Evolutionary conservation across 2,329 filamentous ascomycete species (phyloP).

Genomic region (Paracamarosporium sp.): DNA sequence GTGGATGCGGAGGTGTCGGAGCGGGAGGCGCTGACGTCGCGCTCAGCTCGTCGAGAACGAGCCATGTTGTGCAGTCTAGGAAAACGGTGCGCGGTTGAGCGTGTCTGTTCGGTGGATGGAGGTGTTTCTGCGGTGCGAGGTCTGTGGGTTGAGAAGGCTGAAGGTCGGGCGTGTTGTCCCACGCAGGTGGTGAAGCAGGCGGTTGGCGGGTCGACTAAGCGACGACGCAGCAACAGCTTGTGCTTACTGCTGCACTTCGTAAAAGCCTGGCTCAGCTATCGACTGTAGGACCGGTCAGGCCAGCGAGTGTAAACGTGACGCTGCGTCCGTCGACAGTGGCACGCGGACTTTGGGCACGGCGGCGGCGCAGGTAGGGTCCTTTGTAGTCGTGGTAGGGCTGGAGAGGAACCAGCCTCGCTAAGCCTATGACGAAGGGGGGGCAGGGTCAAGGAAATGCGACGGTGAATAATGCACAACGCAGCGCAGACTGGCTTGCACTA

Average conservation of each 20-base stretch:
- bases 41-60: conserved; percentile 39
- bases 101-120: conserved; percentile 9
- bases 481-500: not conserved
- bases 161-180: not conserved
- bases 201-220: conserved; percentile 22
- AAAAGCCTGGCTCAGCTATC: too few species aligned
- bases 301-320: not conserved
- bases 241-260: not conserved
- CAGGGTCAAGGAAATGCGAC: not conserved
- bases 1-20: conserved; percentile 70
- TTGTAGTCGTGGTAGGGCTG: not conserved
- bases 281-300: too few species aligned
- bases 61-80: conserved; percentile 29
- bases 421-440: not conserved
- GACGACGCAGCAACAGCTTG: conserved; percentile 11
- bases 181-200: conserved; percentile 11
- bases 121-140: not conserved
- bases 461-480: not conserved
- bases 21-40: conserved; percentile 42
- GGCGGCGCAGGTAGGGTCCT: too few species aligned
- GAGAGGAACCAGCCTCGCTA: conserved; percentile 3
- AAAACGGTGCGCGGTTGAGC: not conserved
- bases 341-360: conserved; percentile 1
- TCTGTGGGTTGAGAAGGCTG: conserved; percentile 7
- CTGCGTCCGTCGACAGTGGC: not conserved